phyloP scores from a whole-genome alignment of 2,329 filamentous ascomycete genomes.

The Diaporthe amygdali region DNA sequence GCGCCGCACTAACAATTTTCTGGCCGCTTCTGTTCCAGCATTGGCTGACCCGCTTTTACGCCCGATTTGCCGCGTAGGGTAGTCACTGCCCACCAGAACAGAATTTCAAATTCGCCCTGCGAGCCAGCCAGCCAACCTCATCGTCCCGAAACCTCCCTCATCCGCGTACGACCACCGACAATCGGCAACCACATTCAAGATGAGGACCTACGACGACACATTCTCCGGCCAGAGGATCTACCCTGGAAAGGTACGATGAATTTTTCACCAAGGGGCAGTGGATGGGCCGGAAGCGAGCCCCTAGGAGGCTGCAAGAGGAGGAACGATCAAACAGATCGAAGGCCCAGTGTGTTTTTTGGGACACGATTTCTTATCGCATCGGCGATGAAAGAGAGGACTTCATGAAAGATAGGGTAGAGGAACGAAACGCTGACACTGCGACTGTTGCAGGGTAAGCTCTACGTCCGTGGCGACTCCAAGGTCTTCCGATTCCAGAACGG shows the following conservation, averaged over 20 bases:
- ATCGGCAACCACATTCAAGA: conserved; percentile 51
- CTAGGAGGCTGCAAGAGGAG: conserved; percentile 15
- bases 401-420: not conserved
- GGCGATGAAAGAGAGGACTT: not conserved
- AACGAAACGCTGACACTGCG: conserved; percentile 34
- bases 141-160: conserved; percentile 23
- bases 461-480: conserved; percentile 99
- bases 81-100: conserved; percentile 23
- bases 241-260: conserved; percentile 67
- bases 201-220: conserved; percentile 71
- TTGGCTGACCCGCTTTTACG: not conserved
- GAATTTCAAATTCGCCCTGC: conserved; percentile 26
- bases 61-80: conserved; percentile 15
- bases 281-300: not conserved
- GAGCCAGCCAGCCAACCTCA: conserved; percentile 22
- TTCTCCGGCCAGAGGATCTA: conserved; percentile 72
- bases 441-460: conserved; percentile 88
- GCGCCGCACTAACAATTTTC: conserved; percentile 9
- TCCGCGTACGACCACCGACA: conserved; percentile 41
- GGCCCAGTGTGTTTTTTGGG: not conserved
- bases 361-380: not conserved
- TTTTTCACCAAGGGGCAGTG: conserved; percentile 19
- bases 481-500: conserved; percentile 99
- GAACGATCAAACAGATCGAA: not conserved
- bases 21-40: not conserved